Percentiles rank a stretch among this genome's conserved stretches.
Conservation (phyloP, 371 early-diverging fungal genomes). For the Globomyces sp. region DNA sequence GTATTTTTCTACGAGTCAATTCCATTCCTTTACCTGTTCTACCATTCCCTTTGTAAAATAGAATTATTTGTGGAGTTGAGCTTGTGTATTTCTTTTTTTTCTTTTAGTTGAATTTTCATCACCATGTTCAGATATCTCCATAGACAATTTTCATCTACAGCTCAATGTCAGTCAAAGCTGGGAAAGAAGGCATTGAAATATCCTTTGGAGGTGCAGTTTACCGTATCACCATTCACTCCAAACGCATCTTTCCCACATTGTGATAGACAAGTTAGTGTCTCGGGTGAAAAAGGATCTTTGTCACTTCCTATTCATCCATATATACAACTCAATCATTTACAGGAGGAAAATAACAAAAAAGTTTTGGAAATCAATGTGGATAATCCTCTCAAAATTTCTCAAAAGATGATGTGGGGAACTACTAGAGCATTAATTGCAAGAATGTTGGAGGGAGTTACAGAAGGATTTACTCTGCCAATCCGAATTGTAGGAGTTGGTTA, state of each 20-base stretch:
- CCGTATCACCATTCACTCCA: conserved; percentile 55
- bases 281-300: conserved; percentile 80
- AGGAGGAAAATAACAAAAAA: conserved; percentile 13
- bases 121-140: not conserved
- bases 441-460: conserved; percentile 85
- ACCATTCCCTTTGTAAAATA: no score
- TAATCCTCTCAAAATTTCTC: conserved; percentile 63
- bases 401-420: conserved; percentile 96
- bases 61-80: not conserved
- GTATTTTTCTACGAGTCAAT: not conserved
- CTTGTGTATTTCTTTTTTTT: conserved; percentile 3
- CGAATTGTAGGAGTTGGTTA: conserved; percentile 94
- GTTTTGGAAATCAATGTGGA: conserved; percentile 38
- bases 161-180: conserved; percentile 9
- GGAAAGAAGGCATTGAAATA: conserved; percentile 48
- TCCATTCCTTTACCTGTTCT: no score
- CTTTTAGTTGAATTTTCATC: not conserved
- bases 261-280: conserved; percentile 53
- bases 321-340: conserved; percentile 57
- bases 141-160: not conserved
- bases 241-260: conserved; percentile 57
- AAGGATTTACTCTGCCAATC: conserved; percentile 82
- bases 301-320: conserved; percentile 76
- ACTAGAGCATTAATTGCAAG: conserved; percentile 84
- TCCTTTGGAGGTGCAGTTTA: conserved; percentile 63